Evolutionary conservation across 345 rosid genomes (phyloP), one percentile per base, ranked within the genome.

Genomic region (Arabis alpina): DNA sequence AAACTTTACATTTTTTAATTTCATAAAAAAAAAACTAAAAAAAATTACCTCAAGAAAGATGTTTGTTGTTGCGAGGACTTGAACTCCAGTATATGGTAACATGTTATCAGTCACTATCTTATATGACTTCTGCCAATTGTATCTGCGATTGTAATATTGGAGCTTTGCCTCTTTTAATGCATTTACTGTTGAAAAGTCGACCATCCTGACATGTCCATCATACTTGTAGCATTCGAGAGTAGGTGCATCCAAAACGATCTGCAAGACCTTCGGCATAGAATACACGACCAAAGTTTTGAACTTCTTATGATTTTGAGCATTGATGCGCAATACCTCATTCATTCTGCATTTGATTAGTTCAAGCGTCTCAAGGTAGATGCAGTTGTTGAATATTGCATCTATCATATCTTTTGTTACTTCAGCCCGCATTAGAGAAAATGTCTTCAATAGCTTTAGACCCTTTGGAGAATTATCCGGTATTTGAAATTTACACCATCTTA

Each of bases 41-140:
- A n/a, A n/a, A 32, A 2, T 57, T 72, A 72, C 71, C 76, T 73
- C 76, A 56, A 73, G 58, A 65, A 64, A 55, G 52, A 72, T 56
- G 24, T 30, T 28, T 27, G 76, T 56, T 1, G 39, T 48, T 64
- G 57, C 2, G 8, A 73, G 37, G 52, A 48, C 44, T 48, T 19
- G 9, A 49, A 73, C 37, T 19, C 13, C 16, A 3, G 1, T 1
- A 4, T 2, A 27, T 2, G 10, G 3, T 2, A 0, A 2, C 64
- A 64, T 45, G 44, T 56, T 24, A 37, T 3, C 24, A 64, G 27
- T 3, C 15, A 72, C 58, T 19, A 37, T 4, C 15, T 15, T 0
- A 48, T 45, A 56, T 9, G 53, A 10, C 19, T 73, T 4, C 54
- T 6, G 32, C 32, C 23, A 27, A 32, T 19, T 4, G 9, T 11